Evolutionary conservation across 345 rosid species (phyloP), one percentile per base, ranked within the genome.

Genomic region (Hibiscus mutabilis): DNA sequence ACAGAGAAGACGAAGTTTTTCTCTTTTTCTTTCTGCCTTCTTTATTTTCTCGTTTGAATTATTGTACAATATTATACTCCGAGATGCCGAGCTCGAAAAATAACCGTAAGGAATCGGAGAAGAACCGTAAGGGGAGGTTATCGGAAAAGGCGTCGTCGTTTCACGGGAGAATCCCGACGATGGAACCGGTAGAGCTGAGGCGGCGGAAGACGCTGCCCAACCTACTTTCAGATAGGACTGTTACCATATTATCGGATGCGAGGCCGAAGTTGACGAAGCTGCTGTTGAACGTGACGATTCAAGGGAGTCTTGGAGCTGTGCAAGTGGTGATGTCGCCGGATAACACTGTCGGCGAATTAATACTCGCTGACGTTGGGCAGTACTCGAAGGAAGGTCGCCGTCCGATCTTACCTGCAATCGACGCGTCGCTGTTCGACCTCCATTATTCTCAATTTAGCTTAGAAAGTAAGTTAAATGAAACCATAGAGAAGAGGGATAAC

Each of bases 381-480:
- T 88, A 90, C 49, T 66, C 69, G 31, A 92, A 88, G 80, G 97
- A 92, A 86, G 72, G 87, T 49, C 96, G 97, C 37, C 92, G 99
- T 1, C 97, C 97, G 13, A 73, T 85, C 12, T 79, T 79, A 71
- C 83, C 72, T 60, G 72, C 78, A 24, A 70, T 74, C 18, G 89
- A 92, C 60, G 64, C 89, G 25, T 68, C 82, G 11, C 60, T 82
- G 31, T 89, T 82, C 69, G 90, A 86, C 84, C 97, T 95, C 75
- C 97, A 95, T 72, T 95, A 91, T 73, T 95, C 99, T 21, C 99
- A 92, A 69, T 95, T 92, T 68, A 87, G 97, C 80, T 80, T 95
- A 74, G 91, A 95, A 72, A 90, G 97, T 92, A 86, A 82, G 83
- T 25, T 18, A 4, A 19, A 11, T 3, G 2, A 16, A 21, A 53